Base-by-base conservation (phyloP, 805 yeast genomes). In the Yarrowia deformans region DNA sequence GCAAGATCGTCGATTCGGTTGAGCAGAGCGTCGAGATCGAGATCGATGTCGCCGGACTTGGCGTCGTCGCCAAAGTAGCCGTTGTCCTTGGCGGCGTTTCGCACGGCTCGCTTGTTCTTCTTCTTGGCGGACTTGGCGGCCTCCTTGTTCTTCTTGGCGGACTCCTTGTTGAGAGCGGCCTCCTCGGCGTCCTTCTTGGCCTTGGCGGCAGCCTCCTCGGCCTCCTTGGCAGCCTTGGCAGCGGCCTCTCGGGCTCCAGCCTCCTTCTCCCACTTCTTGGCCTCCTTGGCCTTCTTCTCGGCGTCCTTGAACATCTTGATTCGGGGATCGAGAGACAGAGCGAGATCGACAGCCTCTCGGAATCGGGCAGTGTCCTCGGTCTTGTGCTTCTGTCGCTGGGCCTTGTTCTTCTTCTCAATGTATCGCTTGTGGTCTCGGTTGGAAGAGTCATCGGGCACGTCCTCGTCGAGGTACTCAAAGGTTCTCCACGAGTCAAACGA, bases 341-440 rank as follows among this genome's bases (percentile, higher is more conserved):
- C 97, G 79, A 95, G 87, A 81, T 91, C 97, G 67, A 95, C 94
- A 70, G 92, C 81, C 76, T 90, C 92, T 73, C 90, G 87, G 72
- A 94, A 81, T 79, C 98, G 88, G 79, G 93, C 90, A 84, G 89
- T 94, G 82, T 95, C 99, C 78, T 95, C 98, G 77, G 94, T 93
- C 90, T 95, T 95, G 85, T 87, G 90, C 90, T 94, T 95, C 85
- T 91, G 90, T 85, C 99, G 91, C 70, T 96, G 91, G 74, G 97
- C 93, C 81, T 91, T 87, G 85, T 95, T 95, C 86, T 95, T 95
- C 85, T 94, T 92, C 84, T 95, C 99, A 75, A 93, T 89, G 85
- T 92, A 91, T 84, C 99, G 97, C 85, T 95, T 95, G 87, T 95
- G 97, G 81, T 95, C 99, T 86, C 99, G 93, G 88, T 95, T 95